These are phyloP conservation scores for Termitomyces sp. DNA, from an alignment of 768 basidiomycete genomes.

Conservation along the genomic window DNA sequence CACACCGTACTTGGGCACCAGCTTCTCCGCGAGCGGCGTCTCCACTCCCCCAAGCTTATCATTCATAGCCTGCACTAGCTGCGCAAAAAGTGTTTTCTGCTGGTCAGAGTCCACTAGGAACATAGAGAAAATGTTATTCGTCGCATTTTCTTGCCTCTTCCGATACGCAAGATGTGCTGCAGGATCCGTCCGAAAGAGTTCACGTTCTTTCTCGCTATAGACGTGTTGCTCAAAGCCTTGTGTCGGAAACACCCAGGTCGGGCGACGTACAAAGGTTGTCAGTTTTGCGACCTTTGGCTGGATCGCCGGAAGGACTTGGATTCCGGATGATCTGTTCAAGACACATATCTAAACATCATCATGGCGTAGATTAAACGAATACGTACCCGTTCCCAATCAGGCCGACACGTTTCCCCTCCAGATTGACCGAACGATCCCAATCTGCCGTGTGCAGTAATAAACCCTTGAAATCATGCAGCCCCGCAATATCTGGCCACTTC, in stretches of 20 bases:
- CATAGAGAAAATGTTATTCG: slow-evolving; percentile 33
- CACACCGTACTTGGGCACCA: slow-evolving; percentile 32
- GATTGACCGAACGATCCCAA: slow-evolving; percentile 27
- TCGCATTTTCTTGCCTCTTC: slow-evolving; percentile 33
- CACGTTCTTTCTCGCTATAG: slow-evolving; percentile 38
- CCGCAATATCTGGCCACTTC: slow-evolving; percentile 36
- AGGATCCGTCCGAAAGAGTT: slow-evolving; percentile 33
- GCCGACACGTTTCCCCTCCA: slow-evolving; percentile 33
- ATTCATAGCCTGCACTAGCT: slow-evolving; percentile 35
- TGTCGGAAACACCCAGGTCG: slow-evolving; percentile 29
- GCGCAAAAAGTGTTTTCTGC: slow-evolving; percentile 26
- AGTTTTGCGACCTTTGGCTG: slow-evolving; percentile 32
- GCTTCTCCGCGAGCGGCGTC: slow-evolving; percentile 38
- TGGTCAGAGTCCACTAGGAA: slow-evolving; percentile 29
- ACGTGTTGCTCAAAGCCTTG: slow-evolving; percentile 27
- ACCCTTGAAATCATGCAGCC: slow-evolving; percentile 31
- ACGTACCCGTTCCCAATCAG: slow-evolving; percentile 36
- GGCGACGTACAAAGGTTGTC: slow-evolving; percentile 29
- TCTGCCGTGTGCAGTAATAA: slow-evolving; percentile 33
- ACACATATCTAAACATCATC: background rate
- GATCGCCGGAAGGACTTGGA: slow-evolving; percentile 33
- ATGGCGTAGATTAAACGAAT: background rate
- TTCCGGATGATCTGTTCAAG: slow-evolving; percentile 26
- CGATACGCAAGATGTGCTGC: slow-evolving; percentile 39
- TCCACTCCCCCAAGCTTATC: slow-evolving; percentile 36